Percentiles rank a stretch among this genome's conserved stretches.
phyloP scores from a whole-genome alignment of 2,329 filamentous ascomycete species.

The Monilinia vaccinii-corymbosi region DNA sequence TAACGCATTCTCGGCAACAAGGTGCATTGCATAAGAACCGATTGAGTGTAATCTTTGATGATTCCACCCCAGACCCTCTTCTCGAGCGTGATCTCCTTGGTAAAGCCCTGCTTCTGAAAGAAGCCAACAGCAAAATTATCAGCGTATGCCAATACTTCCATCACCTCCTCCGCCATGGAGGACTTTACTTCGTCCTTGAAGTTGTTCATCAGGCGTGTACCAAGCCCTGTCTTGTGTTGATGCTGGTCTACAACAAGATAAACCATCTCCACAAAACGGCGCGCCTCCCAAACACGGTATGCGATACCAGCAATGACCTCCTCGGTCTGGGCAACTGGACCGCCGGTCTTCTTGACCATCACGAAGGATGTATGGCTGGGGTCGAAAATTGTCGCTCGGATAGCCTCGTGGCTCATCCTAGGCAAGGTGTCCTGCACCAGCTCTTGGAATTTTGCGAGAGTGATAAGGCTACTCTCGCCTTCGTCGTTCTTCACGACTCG shows the following conservation, averaged over 20 bases:
- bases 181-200: constrained; percentile 1
- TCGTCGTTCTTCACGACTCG: background rate
- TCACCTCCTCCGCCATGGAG: background rate
- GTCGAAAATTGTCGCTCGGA: background rate
- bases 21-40: background rate
- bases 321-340: background rate
- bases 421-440: background rate
- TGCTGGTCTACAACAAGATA: background rate
- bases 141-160: background rate
- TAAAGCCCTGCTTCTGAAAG: background rate
- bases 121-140: background rate
- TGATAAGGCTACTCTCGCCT: background rate
- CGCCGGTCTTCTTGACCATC: background rate
- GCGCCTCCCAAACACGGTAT: background rate
- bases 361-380: background rate
- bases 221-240: background rate
- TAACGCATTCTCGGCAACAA: background rate
- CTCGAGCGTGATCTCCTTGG: background rate
- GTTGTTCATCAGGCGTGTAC: background rate
- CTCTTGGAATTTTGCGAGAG: background rate
- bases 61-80: background rate
- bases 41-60: background rate
- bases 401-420: background rate
- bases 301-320: background rate
- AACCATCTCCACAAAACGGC: background rate